Conservation (phyloP, 2,329 filamentous ascomycete species). For the Aureobasidium vineae region DNA sequence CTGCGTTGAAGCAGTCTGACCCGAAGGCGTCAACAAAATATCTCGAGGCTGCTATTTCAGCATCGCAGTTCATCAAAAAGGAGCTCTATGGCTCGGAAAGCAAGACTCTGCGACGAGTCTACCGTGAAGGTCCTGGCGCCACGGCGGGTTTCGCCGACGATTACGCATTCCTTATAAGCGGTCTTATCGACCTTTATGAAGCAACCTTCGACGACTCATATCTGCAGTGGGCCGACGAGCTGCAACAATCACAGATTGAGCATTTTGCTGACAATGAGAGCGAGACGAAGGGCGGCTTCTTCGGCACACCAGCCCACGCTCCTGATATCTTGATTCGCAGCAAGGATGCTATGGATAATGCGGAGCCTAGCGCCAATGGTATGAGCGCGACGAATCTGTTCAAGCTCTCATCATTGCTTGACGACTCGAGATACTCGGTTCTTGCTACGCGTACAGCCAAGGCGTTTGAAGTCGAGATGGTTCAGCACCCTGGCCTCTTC, state of each 20-base stretch:
- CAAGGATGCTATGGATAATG: constrained; percentile 93
- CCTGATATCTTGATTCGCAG: constrained; percentile 76
- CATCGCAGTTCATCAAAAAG: constrained; percentile 68
- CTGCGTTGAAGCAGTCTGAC: constrained; percentile 62
- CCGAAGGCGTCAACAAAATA: constrained; percentile 51
- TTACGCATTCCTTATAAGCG: constrained; percentile 84
- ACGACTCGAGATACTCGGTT: constrained; percentile 61
- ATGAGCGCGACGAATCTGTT: constrained; percentile 85
- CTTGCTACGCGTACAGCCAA: constrained; percentile 71
- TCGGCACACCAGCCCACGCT: constrained; percentile 63
- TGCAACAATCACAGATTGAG: constrained; percentile 73
- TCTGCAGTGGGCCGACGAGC: constrained; percentile 73
- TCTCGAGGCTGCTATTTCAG: constrained; percentile 62
- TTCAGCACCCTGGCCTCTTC: constrained; percentile 92
- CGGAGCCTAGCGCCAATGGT: constrained; percentile 86
- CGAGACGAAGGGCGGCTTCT: constrained; percentile 60
- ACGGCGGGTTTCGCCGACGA: constrained; percentile 84
- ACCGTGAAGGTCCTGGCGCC: constrained; percentile 63
- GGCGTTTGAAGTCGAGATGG: constrained; percentile 86
- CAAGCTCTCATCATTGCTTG: constrained; percentile 68
- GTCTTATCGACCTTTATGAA: constrained; percentile 80
- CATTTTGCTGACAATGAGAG: constrained; percentile 68
- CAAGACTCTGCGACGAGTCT: constrained; percentile 70
- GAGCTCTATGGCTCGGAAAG: constrained; percentile 67
- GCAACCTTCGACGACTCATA: constrained; percentile 73